Conservation (phyloP, 495 filamentous ascomycete species). For the Clohesyomyces aquaticus region DNA sequence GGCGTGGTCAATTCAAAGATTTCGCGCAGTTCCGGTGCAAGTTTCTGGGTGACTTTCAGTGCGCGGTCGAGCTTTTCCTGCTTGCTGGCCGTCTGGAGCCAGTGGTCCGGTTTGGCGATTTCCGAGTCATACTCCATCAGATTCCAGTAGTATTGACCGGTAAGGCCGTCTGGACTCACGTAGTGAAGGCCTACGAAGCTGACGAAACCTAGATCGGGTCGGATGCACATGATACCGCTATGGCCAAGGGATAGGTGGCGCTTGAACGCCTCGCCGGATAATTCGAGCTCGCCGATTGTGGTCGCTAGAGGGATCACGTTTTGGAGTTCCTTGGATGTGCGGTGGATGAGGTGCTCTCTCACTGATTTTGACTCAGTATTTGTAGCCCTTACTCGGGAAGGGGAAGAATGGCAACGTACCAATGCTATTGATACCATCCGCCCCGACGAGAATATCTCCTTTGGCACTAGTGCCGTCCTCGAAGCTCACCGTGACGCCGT, state of each 20-base stretch:
- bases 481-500: slow-evolving; percentile 4
- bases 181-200: slow-evolving; percentile 18
- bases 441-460: slow-evolving; percentile 12
- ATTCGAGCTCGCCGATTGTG: slow-evolving; percentile 4
- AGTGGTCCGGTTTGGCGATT: slow-evolving; percentile 4
- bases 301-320: neutral
- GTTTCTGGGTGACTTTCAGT: neutral
- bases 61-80: slow-evolving; percentile 19
- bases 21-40: slow-evolving; percentile 10
- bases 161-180: neutral
- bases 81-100: slow-evolving; percentile 11
- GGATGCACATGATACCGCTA: slow-evolving; percentile 6
- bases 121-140: slow-evolving; percentile 11
- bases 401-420: neutral
- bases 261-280: slow-evolving; percentile 12
- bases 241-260: slow-evolving; percentile 8
- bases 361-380: too few relatives aligned
- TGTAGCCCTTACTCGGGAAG: neutral
- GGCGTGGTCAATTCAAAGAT: slow-evolving; percentile 15
- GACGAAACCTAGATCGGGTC: slow-evolving; percentile 13
- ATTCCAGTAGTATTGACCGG: slow-evolving; percentile 13
- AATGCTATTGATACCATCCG: slow-evolving; percentile 11
- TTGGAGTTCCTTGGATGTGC: neutral
- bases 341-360: slow-evolving; percentile 2
- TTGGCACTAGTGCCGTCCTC: slow-evolving; percentile 8